Base-by-base conservation (phyloP, 768 basidiomycete species). In the Boletus speciosus region DNA sequence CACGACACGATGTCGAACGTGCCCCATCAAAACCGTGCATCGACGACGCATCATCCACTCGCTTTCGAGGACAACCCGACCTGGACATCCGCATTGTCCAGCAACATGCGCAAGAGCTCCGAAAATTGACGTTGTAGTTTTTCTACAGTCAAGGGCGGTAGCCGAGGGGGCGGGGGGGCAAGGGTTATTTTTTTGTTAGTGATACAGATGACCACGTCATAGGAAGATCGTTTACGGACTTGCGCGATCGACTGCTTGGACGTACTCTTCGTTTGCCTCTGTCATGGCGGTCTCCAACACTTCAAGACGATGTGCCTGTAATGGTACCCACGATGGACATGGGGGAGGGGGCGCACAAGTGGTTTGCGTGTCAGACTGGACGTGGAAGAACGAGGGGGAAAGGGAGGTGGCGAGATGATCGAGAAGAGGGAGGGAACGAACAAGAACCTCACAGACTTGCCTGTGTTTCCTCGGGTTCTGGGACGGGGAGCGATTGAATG, bases 391-490 rank as follows among this genome's bases (percentile, higher is more conserved):
- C 8, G 35, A 19, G 23, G 5, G 14, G 6, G 11, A 1, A 6
- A 25, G 4, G 23, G 21, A 27, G 25, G 25, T 5, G 25, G 7
- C 8, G 25, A 7, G 12, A 21, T 47, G 9, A 36, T 16, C 36
- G 35, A 36, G 35, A 25, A 21, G 23, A 27, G 25, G 5, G 5
- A 6, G 25, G 25, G 25, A 27, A 27, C 6, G 25, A 2, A 27
- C 25, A 27, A 6, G 25, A 6, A 27, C 25, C 5, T 27, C 25
- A 27, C 1, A 29, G 21, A 52, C 63, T 45, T 14, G 49, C 90
- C 78, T 91, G 90, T 21, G 78, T 78, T 64, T 88, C 86, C 64
- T 90, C 89, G 2, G 84, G 78, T 65, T 93, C 91, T 3, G 87
- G 86, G 37, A 81, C 82, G 0, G 91, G 92, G 14, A 96, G 70